These are phyloP conservation scores for Mesotaenium endlicherianum DNA, from an alignment of 139 green algal genomes.

Conservation along the genomic window DNA sequence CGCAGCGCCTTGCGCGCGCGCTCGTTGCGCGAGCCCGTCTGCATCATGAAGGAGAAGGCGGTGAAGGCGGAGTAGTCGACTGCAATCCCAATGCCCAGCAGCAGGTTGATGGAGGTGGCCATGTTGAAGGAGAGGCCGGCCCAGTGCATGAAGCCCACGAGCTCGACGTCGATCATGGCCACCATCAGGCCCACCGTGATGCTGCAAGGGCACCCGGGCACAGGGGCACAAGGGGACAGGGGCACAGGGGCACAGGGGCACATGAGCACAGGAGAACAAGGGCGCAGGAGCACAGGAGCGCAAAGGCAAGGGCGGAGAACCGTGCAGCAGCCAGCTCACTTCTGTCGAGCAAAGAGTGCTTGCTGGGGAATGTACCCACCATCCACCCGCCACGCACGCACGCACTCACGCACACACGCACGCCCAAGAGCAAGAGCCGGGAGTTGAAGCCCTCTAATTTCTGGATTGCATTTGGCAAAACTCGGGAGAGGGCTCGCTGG, in stretches of 20 bases:
- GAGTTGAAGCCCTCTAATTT: too few species aligned
- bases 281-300: not conserved
- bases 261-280: not conserved
- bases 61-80: conserved; percentile 53
- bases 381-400: too few species aligned
- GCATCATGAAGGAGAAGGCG: conserved; percentile 49
- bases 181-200: conserved; percentile 43
- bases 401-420: too few species aligned
- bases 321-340: too few species aligned
- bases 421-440: too few species aligned
- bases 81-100: conserved; percentile 51
- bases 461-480: too few species aligned
- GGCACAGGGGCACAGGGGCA: not conserved
- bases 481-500: too few species aligned
- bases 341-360: not conserved
- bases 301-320: not conserved
- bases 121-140: conserved; percentile 47
- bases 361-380: not conserved
- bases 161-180: conserved; percentile 42
- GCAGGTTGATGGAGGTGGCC: conserved; percentile 50
- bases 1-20: conserved; percentile 27
- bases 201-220: not conserved
- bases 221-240: not conserved
- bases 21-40: conserved; percentile 18
- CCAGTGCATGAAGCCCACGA: conserved; percentile 43